These are phyloP conservation scores for Coniochaeta hoffmannii DNA, from an alignment of 2,329 filamentous ascomycete species.

Conservation along the genomic window DNA sequence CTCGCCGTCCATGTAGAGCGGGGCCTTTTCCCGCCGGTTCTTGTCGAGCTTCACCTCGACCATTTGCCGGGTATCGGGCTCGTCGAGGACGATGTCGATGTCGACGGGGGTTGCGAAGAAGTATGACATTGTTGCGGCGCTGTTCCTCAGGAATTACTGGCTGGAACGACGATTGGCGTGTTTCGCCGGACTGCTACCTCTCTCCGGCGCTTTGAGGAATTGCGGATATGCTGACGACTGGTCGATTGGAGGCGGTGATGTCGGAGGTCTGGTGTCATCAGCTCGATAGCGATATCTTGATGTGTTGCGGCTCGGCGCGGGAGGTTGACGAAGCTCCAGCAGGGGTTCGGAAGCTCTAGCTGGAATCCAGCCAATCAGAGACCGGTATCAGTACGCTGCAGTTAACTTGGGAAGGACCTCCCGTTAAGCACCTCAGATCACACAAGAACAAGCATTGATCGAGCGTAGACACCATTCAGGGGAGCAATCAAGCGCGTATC, in stretches of 20 bases:
- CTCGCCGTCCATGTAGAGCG: conserved; percentile 95
- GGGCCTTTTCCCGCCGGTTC: conserved; percentile 92
- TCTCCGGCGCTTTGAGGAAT: background rate
- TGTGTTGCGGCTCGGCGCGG: background rate
- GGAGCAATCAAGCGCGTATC: no score
- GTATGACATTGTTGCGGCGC: conserved; percentile 61
- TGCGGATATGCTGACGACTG: background rate
- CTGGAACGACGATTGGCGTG: no score
- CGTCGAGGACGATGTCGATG: conserved; percentile 96
- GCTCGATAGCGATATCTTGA: background rate
- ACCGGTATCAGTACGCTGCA: background rate
- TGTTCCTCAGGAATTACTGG: no score
- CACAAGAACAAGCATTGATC: no score
- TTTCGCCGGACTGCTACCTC: background rate
- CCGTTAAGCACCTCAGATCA: no score
- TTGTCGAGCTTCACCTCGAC: conserved; percentile 99
- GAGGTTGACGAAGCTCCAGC: conserved; percentile 3
- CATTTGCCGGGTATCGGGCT: conserved; percentile 87
- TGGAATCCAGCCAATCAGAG: conserved; percentile 1
- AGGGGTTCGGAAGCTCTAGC: conserved; percentile 1
- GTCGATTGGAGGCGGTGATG: background rate
- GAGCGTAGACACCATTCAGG: no score
- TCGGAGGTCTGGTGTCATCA: background rate
- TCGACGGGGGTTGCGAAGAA: conserved; percentile 98
- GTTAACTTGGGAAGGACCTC: no score